Evolutionary conservation across 2,329 filamentous ascomycete genomes (phyloP).

Genomic region (Xylariaceae sp.): DNA sequence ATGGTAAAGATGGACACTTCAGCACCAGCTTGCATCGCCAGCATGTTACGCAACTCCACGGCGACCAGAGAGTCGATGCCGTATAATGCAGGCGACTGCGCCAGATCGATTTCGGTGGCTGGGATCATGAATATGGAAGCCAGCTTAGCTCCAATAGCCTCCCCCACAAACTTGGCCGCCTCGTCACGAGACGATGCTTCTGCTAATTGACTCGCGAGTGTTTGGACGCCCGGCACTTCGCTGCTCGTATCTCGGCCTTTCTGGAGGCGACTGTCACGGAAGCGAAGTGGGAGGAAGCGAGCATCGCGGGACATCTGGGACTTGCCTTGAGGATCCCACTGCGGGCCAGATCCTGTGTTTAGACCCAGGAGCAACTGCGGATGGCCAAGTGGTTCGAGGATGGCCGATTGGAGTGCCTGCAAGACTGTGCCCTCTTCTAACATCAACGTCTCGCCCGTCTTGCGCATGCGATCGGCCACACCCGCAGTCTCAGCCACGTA

Average conservation of each 20-base stretch:
- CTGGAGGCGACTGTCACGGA: not conserved
- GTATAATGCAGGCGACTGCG: not conserved
- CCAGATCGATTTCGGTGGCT: not conserved
- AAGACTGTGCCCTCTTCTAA: not conserved
- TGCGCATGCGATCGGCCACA: not conserved
- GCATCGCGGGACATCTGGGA: not conserved
- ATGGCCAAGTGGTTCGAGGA: not conserved
- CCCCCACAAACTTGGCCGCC: not conserved
- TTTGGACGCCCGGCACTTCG: not conserved
- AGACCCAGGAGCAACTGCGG: not conserved
- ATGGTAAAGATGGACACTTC: conserved; percentile 1
- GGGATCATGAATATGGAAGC: not conserved
- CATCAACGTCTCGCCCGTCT: not conserved
- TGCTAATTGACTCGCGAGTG: not conserved
- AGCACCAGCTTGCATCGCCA: not conserved
- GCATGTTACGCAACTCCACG: not conserved
- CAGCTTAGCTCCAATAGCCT: not conserved
- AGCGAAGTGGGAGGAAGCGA: not conserved
- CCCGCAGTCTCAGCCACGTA: not conserved
- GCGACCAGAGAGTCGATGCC: conserved; percentile 8
- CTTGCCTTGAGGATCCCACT: not conserved
- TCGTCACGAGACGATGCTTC: not conserved
- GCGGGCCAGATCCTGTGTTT: not conserved
- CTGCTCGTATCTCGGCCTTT: not conserved
- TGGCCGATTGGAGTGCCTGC: not conserved